A percentile compares a stretch with the other conserved stretches of the same genome.
Conservation (phyloP, 78 protist genomes). For the Dictyostelium intermedium region DNA sequence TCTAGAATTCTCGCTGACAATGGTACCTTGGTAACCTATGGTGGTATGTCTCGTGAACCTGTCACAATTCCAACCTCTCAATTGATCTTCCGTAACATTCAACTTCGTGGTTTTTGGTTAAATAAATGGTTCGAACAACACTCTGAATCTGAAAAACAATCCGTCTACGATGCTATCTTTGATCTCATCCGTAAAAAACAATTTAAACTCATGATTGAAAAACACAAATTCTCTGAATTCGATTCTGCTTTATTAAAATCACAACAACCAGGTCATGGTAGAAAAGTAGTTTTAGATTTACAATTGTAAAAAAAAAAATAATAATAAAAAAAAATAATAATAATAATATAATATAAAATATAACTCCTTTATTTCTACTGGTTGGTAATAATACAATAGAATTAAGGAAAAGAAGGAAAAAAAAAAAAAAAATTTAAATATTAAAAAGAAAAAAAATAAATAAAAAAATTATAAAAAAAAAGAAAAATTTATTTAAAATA, state of each 20-base stretch:
- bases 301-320: constrained; percentile 27
- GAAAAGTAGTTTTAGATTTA: constrained; percentile 59
- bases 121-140: constrained; percentile 24
- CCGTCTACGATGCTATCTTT: constrained; percentile 68
- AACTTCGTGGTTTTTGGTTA: constrained; percentile 77
- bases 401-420: too few relatives aligned
- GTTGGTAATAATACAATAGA: too few relatives aligned
- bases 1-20: constrained; percentile 79
- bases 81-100: constrained; percentile 82
- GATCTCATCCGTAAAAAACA: constrained; percentile 46
- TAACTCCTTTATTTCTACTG: neutral
- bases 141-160: constrained; percentile 39
- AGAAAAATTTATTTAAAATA: too few relatives aligned
- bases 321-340: neutral
- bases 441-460: neutral
- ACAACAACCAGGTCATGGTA: constrained; percentile 60
- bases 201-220: constrained; percentile 59
- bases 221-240: constrained; percentile 73
- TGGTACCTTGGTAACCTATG: constrained; percentile 92
- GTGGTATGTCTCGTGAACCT: constrained; percentile 87
- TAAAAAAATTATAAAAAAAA: too few relatives aligned
- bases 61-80: constrained; percentile 79
- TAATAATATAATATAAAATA: neutral
- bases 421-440: too few relatives aligned
- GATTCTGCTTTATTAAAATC: constrained; percentile 37